Conservation (phyloP, 495 filamentous ascomycete genomes). For the Cercophora samala region DNA sequence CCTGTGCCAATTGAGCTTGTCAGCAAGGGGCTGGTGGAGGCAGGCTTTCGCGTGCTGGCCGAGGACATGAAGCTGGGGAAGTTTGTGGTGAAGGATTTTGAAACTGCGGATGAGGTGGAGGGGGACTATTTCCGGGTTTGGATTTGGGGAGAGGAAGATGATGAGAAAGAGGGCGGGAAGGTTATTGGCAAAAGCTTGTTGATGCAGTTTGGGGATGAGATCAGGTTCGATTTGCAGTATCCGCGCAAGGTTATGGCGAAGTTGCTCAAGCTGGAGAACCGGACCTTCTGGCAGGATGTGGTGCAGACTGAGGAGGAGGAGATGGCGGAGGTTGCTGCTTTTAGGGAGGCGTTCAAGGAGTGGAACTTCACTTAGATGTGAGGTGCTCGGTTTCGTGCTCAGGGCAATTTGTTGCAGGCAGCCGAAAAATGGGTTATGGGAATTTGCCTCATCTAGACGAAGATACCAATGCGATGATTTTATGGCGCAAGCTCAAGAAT, state of each 20-base stretch:
- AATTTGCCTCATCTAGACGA: neutral
- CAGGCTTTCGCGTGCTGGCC: constrained; percentile 78
- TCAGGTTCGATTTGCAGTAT: constrained; percentile 59
- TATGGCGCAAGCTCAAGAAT: neutral
- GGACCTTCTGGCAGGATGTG: constrained; percentile 79
- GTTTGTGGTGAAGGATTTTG: constrained; percentile 42
- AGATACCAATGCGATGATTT: neutral
- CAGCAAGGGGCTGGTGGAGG: constrained; percentile 66
- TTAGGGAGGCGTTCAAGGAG: constrained; percentile 78
- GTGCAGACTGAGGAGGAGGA: constrained; percentile 75
- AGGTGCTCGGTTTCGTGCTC: neutral
- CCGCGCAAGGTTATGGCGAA: constrained; percentile 82
- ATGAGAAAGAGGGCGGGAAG: constrained; percentile 2
- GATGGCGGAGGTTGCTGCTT: constrained; percentile 68
- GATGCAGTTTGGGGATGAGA: constrained; percentile 43
- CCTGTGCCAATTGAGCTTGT: constrained; percentile 67
- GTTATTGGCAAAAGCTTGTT: constrained; percentile 47
- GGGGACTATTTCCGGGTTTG: constrained; percentile 84
- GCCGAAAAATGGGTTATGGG: neutral
- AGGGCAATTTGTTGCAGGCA: neutral
- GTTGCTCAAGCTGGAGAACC: constrained; percentile 69
- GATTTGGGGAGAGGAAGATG: constrained; percentile 60
- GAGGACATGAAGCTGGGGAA: constrained; percentile 69
- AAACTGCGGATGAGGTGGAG: constrained; percentile 41
- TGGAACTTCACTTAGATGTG: constrained; percentile 66